Conservation (phyloP, 2,329 filamentous ascomycete genomes). For the Penicillium paneum region DNA sequence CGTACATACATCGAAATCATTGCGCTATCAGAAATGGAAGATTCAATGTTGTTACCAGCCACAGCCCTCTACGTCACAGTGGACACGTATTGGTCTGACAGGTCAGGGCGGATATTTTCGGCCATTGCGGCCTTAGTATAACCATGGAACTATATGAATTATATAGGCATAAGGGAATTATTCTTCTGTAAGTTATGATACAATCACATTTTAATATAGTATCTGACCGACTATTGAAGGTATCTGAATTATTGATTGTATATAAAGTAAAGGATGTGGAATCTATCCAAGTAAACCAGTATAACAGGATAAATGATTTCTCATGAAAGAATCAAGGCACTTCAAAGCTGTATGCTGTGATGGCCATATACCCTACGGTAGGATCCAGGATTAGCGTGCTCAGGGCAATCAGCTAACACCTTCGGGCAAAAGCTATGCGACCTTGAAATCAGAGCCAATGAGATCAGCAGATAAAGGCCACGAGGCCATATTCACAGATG, state of each 20-base stretch:
- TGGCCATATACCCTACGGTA: neutral
- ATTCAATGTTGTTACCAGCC: neutral
- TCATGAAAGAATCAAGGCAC: neutral
- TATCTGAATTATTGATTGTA: neutral
- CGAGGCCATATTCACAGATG: neutral
- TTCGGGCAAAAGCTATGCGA: neutral
- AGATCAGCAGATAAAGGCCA: conserved; percentile 4
- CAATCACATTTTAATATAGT: too few relatives aligned
- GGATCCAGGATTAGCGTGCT: neutral
- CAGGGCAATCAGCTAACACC: neutral
- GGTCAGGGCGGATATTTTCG: neutral
- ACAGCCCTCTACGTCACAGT: conserved; percentile 16
- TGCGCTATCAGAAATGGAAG: neutral
- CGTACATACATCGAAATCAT: neutral
- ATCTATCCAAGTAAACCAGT: neutral
- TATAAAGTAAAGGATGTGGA: neutral
- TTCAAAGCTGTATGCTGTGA: neutral
- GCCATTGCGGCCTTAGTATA: neutral
- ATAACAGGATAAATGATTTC: neutral
- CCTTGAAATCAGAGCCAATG: neutral
- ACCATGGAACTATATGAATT: neutral
- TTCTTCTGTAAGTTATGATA: neutral
- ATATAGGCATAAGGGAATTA: neutral
- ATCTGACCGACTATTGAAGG: neutral
- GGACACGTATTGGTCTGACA: conserved; percentile 9